Evolutionary conservation across 2,329 filamentous ascomycete genomes (phyloP).

Genomic region (Penicillium sp.): DNA sequence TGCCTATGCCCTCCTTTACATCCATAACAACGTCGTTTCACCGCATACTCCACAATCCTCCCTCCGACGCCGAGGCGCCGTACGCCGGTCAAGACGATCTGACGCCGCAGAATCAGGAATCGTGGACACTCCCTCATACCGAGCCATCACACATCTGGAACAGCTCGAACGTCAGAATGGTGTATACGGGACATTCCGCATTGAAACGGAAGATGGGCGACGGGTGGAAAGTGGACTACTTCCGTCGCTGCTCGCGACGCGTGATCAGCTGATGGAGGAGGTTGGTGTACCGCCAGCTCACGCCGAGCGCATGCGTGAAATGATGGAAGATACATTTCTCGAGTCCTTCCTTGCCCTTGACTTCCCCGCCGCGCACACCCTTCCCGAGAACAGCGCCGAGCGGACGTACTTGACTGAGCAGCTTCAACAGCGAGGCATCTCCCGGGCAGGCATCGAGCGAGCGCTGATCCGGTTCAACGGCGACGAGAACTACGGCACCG

Average conservation of each 20-base stretch:
- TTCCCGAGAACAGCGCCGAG: conserved; percentile 35
- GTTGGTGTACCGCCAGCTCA: conserved; percentile 38
- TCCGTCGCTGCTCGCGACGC: conserved; percentile 42
- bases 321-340: conserved; percentile 46
- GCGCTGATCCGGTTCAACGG: conserved; percentile 40
- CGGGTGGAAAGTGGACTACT: conserved; percentile 42
- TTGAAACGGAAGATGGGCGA: conserved; percentile 42
- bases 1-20: conserved; percentile 42
- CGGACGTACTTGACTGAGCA: conserved; percentile 38
- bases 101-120: conserved; percentile 25
- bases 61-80: conserved; percentile 40
- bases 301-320: conserved; percentile 42
- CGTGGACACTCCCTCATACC: conserved; percentile 34
- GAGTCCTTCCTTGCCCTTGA: conserved; percentile 44
- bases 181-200: conserved; percentile 43
- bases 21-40: conserved; percentile 34
- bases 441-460: conserved; percentile 36
- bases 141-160: conserved; percentile 40
- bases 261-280: conserved; percentile 43
- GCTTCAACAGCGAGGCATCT: conserved; percentile 41
- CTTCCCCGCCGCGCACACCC: conserved; percentile 36
- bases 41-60: conserved; percentile 24
- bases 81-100: conserved; percentile 36
- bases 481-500: conserved; percentile 40
- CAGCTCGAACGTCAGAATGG: conserved; percentile 41